Evolutionary conservation across 257 asterid species (phyloP).

Genomic region (Galeopsis tetrahit): DNA sequence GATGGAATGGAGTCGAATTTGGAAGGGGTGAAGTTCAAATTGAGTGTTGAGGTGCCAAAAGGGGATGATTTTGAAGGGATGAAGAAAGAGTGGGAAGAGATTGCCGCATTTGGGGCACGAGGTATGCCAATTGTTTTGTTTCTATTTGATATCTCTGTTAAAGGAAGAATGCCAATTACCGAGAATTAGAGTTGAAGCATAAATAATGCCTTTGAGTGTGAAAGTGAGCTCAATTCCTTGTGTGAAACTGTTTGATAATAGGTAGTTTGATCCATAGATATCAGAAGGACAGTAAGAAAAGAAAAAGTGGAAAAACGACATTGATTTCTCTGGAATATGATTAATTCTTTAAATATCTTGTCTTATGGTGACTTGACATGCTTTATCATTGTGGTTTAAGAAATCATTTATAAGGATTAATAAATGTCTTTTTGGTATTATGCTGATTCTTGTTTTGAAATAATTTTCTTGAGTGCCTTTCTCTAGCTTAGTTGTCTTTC

Average conservation of each 20-base stretch:
- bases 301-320: background rate
- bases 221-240: background rate
- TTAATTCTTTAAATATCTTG: background rate
- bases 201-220: background rate
- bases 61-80: constrained; percentile 74
- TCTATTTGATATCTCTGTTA: background rate
- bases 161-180: background rate
- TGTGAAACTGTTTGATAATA: background rate
- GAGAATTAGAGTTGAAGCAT: constrained; percentile 16
- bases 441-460: background rate
- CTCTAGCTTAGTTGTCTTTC: background rate
- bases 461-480: constrained; percentile 5
- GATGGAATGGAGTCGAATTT: constrained; percentile 87
- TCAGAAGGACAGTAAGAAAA: background rate
- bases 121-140: constrained; percentile 48
- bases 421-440: background rate
- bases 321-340: constrained; percentile 6
- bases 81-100: constrained; percentile 92
- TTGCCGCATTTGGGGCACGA: constrained; percentile 69
- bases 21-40: constrained; percentile 74
- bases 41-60: constrained; percentile 59
- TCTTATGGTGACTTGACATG: background rate
- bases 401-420: background rate
- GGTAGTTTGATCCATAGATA: background rate
- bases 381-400: background rate